These are phyloP conservation scores for Penicillium steckii DNA, from an alignment of 495 filamentous ascomycete genomes.

Conservation along the genomic window DNA sequence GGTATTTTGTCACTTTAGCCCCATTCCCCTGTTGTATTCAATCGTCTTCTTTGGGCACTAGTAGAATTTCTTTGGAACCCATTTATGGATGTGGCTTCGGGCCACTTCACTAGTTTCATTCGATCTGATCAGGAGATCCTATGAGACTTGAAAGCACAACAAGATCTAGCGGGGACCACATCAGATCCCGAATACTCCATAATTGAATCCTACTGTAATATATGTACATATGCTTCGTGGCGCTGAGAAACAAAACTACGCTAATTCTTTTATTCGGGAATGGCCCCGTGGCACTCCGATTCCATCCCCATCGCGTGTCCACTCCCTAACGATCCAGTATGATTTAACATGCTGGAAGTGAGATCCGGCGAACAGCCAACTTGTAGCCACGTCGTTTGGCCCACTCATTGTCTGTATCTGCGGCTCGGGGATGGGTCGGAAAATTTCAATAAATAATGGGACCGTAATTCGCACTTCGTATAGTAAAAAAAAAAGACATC, in stretches of 20 bases:
- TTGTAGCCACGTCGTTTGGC: neutral
- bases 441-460: neutral
- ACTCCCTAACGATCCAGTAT: conserved; percentile 7
- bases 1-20: no score
- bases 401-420: neutral
- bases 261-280: no score
- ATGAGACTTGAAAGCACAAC: neutral
- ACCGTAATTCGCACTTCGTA: no score
- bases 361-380: neutral
- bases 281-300: neutral
- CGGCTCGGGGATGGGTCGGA: neutral
- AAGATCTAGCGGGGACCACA: neutral
- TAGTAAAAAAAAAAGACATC: no score
- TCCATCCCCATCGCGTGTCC: neutral
- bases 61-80: neutral
- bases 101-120: conserved; percentile 9
- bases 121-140: neutral
- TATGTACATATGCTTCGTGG: no score
- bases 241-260: no score
- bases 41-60: no score
- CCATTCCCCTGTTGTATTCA: no score
- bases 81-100: conserved; percentile 3
- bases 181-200: no score
- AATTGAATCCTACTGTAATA: no score
- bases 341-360: conserved; percentile 5